Evolutionary conservation across 1,284 basidiomycete genomes (phyloP).

Genomic region (Cryptococcus maquisensis): DNA sequence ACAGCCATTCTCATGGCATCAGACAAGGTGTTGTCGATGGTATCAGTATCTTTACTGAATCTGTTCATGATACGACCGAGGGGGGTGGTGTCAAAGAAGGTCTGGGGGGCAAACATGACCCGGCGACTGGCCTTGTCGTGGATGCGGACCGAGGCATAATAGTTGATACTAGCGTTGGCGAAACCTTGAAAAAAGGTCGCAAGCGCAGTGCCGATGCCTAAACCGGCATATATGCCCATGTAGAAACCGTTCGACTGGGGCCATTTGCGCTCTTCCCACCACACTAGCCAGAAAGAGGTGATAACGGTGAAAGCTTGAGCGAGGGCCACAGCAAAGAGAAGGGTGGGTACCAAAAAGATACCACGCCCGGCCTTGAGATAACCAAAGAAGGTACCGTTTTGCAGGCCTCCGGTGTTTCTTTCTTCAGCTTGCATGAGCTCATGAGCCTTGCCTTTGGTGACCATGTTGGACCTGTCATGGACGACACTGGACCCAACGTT

Average conservation of each 20-base stretch:
- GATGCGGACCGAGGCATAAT: conserved; percentile 59
- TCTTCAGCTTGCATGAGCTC: conserved; percentile 52
- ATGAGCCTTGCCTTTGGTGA: conserved; percentile 38
- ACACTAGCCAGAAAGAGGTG: conserved; percentile 58
- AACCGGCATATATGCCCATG: conserved; percentile 56
- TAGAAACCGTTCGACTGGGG: conserved; percentile 47
- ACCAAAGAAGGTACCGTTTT: conserved; percentile 39
- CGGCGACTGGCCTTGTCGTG: conserved; percentile 59
- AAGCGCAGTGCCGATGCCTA: conserved; percentile 54
- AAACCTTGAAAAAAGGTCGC: conserved; percentile 54
- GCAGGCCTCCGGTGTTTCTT: conserved; percentile 44
- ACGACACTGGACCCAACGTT: conserved; percentile 27
- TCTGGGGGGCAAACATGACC: conserved; percentile 71
- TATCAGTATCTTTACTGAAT: conserved; percentile 65
- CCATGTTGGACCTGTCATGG: conserved; percentile 38
- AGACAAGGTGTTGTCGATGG: conserved; percentile 65
- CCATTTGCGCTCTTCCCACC: conserved; percentile 62
- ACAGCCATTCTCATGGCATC: conserved; percentile 73
- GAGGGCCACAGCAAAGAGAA: conserved; percentile 44
- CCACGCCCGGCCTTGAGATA: conserved; percentile 55
- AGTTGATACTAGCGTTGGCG: conserved; percentile 53
- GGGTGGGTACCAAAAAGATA: conserved; percentile 50
- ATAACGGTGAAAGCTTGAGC: conserved; percentile 45
- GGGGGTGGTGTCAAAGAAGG: conserved; percentile 86
- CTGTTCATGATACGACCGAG: conserved; percentile 67